Evolutionary conservation across 257 asterid genomes (phyloP).

Genomic region (Echites panduratus): DNA sequence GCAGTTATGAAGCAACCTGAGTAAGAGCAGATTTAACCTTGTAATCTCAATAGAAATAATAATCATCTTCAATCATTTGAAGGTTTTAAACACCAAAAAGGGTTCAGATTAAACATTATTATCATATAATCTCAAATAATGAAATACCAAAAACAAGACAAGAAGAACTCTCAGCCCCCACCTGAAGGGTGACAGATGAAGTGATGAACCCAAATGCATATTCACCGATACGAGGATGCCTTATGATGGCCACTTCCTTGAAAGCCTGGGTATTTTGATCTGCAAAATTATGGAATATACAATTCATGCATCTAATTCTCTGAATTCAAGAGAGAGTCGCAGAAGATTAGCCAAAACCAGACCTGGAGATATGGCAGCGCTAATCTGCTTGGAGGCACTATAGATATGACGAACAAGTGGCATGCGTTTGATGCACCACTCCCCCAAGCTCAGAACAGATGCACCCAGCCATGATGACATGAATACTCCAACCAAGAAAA

Average conservation of each 20-base stretch:
- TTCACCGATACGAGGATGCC: constrained; percentile 85
- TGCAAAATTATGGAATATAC: constrained; percentile 24
- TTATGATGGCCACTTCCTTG: constrained; percentile 77
- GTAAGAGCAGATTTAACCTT: background rate
- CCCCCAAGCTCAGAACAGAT: constrained; percentile 65
- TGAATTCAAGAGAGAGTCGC: constrained; percentile 4
- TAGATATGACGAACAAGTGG: constrained; percentile 78
- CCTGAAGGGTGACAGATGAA: constrained; percentile 66
- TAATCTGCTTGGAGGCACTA: constrained; percentile 79
- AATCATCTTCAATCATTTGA: background rate
- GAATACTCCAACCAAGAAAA: constrained; percentile 75
- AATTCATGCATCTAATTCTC: constrained; percentile 12
- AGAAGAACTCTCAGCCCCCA: constrained; percentile 9
- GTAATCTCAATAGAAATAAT: background rate
- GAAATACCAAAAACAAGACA: background rate
- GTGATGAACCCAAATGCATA: constrained; percentile 79
- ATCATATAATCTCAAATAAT: background rate
- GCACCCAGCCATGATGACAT: constrained; percentile 84
- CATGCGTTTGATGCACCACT: constrained; percentile 80
- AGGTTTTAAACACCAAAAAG: background rate
- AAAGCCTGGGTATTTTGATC: constrained; percentile 72
- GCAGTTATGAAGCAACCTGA: background rate
- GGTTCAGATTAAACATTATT: background rate
- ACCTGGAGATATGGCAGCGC: constrained; percentile 85
- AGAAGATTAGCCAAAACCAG: constrained; percentile 17